Conservation (phyloP, 179 eudicot species). For the Pouteria campechiana region DNA sequence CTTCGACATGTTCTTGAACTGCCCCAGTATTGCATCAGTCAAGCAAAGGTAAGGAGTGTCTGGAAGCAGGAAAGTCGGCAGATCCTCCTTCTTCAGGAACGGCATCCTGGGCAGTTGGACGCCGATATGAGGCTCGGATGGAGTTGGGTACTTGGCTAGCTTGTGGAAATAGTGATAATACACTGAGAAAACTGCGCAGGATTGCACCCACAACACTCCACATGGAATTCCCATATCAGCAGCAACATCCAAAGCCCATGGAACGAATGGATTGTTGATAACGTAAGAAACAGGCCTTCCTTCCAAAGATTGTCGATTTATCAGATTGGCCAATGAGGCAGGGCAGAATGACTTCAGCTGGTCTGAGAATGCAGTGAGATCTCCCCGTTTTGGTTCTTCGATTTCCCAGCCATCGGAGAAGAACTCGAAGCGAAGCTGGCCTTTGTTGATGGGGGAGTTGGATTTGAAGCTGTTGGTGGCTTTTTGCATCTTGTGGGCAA, state of each 20-base stretch:
- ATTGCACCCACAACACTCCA: conserved; percentile 83
- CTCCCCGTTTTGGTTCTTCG: conserved; percentile 25
- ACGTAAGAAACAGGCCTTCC: conserved; percentile 60
- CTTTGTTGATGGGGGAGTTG: conserved; percentile 41
- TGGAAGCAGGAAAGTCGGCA: conserved; percentile 73
- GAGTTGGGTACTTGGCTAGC: conserved; percentile 48
- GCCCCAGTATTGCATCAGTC: conserved; percentile 50
- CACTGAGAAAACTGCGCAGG: conserved; percentile 50
- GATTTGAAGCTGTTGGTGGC: conserved; percentile 19
- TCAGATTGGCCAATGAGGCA: conserved; percentile 24
- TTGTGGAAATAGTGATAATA: conserved; percentile 44
- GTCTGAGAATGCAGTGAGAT: conserved; percentile 34
- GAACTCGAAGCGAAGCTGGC: conserved; percentile 58
- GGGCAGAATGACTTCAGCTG: conserved; percentile 45
- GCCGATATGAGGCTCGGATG: conserved; percentile 30
- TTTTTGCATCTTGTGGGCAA: conserved; percentile 24
- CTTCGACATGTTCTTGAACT: conserved; percentile 42
- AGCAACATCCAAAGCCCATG: conserved; percentile 84
- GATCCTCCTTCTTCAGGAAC: conserved; percentile 57
- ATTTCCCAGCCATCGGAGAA: conserved; percentile 52
- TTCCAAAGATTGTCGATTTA: conserved; percentile 20
- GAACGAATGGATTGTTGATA: conserved; percentile 68
- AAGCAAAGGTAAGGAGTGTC: conserved; percentile 48
- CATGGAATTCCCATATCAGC: conserved; percentile 39
- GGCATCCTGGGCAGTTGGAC: conserved; percentile 53